Percentiles rank a stretch among this genome's conserved stretches.
phyloP scores from a whole-genome alignment of 2,329 filamentous ascomycete species.

The Albophoma yamanashiensis region DNA sequence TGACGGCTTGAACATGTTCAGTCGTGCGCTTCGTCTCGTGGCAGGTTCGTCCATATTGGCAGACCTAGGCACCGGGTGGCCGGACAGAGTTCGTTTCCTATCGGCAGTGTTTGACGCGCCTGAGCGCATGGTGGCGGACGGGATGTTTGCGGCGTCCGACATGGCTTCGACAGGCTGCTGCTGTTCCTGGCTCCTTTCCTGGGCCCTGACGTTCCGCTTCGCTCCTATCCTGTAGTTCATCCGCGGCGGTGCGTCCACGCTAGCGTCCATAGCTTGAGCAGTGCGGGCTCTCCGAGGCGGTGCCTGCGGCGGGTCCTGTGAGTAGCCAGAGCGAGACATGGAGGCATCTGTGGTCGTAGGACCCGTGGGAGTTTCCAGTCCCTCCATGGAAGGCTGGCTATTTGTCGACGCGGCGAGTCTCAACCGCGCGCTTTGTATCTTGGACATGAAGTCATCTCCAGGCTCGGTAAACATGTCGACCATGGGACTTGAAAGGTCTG shows the following conservation, averaged over 20 bases:
- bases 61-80: conserved; percentile 52
- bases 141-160: conserved; percentile 27
- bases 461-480: conserved; percentile 29
- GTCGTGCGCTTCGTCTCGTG: conserved; percentile 57
- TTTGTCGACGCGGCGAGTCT: conserved; percentile 29
- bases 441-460: conserved; percentile 45
- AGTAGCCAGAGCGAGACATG: conserved; percentile 11
- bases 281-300: conserved; percentile 43
- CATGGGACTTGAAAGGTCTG: conserved; percentile 30
- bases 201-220: conserved; percentile 27
- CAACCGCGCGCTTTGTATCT: conserved; percentile 40
- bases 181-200: conserved; percentile 19
- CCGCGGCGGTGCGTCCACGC: conserved; percentile 50
- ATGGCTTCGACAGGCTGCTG: conserved; percentile 24
- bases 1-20: conserved; percentile 60
- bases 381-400: conserved; percentile 35
- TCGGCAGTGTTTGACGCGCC: conserved; percentile 40
- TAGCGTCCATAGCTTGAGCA: conserved; percentile 38
- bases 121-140: conserved; percentile 24
- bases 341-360: conserved; percentile 11
- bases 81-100: conserved; percentile 87
- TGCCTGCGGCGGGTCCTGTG: conserved; percentile 39
- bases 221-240: conserved; percentile 47
- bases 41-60: conserved; percentile 47
- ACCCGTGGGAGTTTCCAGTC: conserved; percentile 49